These are phyloP conservation scores for Canna indica DNA, from an alignment of 176 grass and related monocot genomes.

Conservation along the genomic window DNA sequence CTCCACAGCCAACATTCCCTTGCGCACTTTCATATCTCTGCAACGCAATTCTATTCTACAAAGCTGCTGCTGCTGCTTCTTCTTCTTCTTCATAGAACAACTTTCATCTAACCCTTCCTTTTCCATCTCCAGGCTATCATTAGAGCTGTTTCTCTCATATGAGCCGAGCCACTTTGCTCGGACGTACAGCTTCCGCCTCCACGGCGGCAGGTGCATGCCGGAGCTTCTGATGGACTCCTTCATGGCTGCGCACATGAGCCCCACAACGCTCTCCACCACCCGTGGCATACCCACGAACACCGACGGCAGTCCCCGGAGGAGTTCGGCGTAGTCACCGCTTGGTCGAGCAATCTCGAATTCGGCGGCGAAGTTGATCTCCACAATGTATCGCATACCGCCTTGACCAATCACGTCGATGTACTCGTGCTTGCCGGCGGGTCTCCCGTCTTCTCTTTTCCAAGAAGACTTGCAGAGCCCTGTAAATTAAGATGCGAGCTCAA, in stretches of 20 bases:
- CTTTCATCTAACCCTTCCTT: too few species aligned
- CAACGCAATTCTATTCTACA: slow-evolving; percentile 38
- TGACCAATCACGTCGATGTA: slow-evolving; percentile 43
- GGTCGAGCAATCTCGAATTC: slow-evolving; percentile 81
- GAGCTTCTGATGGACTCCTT: slow-evolving; percentile 51
- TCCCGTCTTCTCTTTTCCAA: slow-evolving; percentile 30
- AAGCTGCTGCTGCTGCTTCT: slow-evolving; percentile 1
- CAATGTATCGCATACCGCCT: slow-evolving; percentile 35
- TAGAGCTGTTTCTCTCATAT: slow-evolving; percentile 15
- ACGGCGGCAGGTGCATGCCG: slow-evolving; percentile 67
- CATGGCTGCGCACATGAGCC: slow-evolving; percentile 54
- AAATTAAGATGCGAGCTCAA: background rate
- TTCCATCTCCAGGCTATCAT: background rate
- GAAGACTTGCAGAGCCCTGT: slow-evolving; percentile 66
- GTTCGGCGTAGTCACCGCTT: slow-evolving; percentile 29
- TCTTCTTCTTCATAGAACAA: background rate
- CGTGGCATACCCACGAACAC: slow-evolving; percentile 39
- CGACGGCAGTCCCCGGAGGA: slow-evolving; percentile 35
- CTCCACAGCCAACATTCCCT: slow-evolving; percentile 4
- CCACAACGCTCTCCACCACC: slow-evolving; percentile 31
- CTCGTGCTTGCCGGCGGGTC: slow-evolving; percentile 34
- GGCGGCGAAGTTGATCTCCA: slow-evolving; percentile 44
- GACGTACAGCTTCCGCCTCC: slow-evolving; percentile 56
- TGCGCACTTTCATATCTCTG: slow-evolving; percentile 4
- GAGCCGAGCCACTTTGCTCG: slow-evolving; percentile 58